Percentiles rank a stretch among this genome's conserved stretches.
These are phyloP conservation scores for Didymella exigua DNA, from an alignment of 2,329 filamentous ascomycete genomes.

Conservation along the genomic window DNA sequence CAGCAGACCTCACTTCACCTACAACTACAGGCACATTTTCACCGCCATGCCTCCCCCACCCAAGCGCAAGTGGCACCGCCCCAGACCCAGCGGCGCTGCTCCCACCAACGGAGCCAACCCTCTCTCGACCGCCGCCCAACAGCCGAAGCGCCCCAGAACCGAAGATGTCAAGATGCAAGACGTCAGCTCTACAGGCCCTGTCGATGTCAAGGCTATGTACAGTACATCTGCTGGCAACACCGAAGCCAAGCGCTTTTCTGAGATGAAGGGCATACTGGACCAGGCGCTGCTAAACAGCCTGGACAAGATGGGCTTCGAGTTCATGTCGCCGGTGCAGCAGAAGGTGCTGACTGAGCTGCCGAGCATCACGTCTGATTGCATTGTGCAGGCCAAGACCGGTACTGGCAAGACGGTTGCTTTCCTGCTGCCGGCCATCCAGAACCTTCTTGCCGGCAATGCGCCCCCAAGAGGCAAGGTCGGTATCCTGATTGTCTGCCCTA, in stretches of 20 bases:
- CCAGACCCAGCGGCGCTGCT: conserved; percentile 20
- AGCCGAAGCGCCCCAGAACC: conserved; percentile 32
- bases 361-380: conserved; percentile 56
- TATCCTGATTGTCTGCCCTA: conserved; percentile 57
- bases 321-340: conserved; percentile 61
- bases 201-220: conserved; percentile 35
- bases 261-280: conserved; percentile 34
- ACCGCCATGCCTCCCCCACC: conserved; percentile 32
- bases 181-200: conserved; percentile 12
- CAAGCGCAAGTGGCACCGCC: conserved; percentile 33
- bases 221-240: conserved; percentile 29
- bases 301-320: conserved; percentile 49
- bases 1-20: conserved; percentile 19
- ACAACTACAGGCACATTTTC: conserved; percentile 20
- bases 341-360: conserved; percentile 59
- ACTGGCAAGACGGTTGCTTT: conserved; percentile 59
- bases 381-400: conserved; percentile 60
- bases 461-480: conserved; percentile 48
- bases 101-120: conserved; percentile 15
- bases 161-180: conserved; percentile 18
- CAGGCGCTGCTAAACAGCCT: conserved; percentile 38
- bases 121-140: conserved; percentile 26
- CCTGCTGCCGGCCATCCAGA: conserved; percentile 55
- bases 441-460: conserved; percentile 46
- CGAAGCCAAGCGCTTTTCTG: conserved; percentile 36